Evolutionary conservation across 2,329 filamentous ascomycete genomes (phyloP).

Genomic region (Fusarium coffeatum): DNA sequence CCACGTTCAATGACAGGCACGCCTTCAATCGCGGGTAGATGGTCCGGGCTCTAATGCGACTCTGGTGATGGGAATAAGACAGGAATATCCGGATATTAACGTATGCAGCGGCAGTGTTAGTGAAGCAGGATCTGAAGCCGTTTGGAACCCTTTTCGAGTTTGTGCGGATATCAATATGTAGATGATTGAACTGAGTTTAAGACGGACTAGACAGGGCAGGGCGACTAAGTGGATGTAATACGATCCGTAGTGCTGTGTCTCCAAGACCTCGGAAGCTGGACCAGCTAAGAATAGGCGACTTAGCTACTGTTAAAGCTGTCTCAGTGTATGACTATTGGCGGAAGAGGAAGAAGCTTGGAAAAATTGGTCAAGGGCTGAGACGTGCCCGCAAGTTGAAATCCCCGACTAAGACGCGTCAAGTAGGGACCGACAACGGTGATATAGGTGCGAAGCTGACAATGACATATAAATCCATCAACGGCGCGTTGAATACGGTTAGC

Average conservation of each 20-base stretch:
- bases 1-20: constrained; percentile 37
- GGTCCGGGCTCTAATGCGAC: constrained; percentile 38
- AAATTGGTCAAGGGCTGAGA: constrained; percentile 7
- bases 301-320: constrained; percentile 23
- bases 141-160: constrained; percentile 24
- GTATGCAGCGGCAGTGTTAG: constrained; percentile 19
- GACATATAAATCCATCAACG: constrained; percentile 26
- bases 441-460: constrained; percentile 22
- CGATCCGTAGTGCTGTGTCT: constrained; percentile 19
- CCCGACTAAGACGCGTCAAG: constrained; percentile 23
- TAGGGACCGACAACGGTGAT: constrained; percentile 14
- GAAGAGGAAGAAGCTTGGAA: constrained; percentile 15
- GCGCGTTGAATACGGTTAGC: constrained; percentile 29
- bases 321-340: constrained; percentile 14
- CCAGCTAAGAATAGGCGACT: constrained; percentile 23
- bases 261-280: constrained; percentile 22
- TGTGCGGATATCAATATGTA: constrained; percentile 29
- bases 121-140: constrained; percentile 16
- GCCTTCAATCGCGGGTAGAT: constrained; percentile 40
- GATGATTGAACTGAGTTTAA: constrained; percentile 19
- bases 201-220: not conserved
- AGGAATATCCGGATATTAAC: constrained; percentile 11
- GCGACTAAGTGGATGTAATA: constrained; percentile 25
- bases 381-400: constrained; percentile 5
- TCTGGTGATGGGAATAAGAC: constrained; percentile 24